These are phyloP conservation scores for Cyanidium caldarium DNA, from an alignment of 23 red algal species.

Conservation along the genomic window DNA sequence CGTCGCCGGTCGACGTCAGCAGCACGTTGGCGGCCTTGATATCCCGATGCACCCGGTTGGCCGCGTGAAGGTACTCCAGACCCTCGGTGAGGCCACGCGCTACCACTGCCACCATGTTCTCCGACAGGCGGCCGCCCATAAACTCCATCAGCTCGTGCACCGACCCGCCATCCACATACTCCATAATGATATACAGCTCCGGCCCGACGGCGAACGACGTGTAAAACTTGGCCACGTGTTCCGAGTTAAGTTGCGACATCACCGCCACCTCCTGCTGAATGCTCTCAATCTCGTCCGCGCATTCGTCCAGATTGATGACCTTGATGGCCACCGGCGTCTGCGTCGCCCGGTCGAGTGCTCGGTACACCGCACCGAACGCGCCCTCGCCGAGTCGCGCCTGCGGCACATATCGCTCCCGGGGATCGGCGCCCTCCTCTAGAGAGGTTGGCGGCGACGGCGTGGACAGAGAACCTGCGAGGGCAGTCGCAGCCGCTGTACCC, in stretches of 20 bases:
- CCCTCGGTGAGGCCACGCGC: slow-evolving; percentile 43
- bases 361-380: not conserved
- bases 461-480: no score
- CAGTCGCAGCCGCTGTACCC: no score
- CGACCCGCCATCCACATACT: slow-evolving; percentile 77
- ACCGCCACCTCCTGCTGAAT: slow-evolving; percentile 87
- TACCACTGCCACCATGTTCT: slow-evolving; percentile 56
- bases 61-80: slow-evolving; percentile 70
- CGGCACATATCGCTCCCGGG: not conserved
- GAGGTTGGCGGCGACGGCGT: no score
- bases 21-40: slow-evolving; percentile 95
- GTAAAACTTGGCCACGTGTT: slow-evolving; percentile 66
- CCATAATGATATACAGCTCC: slow-evolving; percentile 89
- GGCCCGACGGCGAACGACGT: slow-evolving; percentile 56
- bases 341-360: not conserved
- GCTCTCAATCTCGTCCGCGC: slow-evolving; percentile 13
- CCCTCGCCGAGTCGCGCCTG: not conserved
- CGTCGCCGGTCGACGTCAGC: slow-evolving; percentile 47
- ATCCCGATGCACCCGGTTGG: slow-evolving; percentile 75
- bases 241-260: slow-evolving; percentile 57
- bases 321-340: not conserved
- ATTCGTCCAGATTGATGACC: slow-evolving; percentile 5
- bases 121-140: slow-evolving; percentile 40
- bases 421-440: not conserved
- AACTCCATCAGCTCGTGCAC: slow-evolving; percentile 61